These are phyloP conservation scores for Pisolithus thermaeus DNA, from an alignment of 1,284 basidiomycete species.

Conservation along the genomic window DNA sequence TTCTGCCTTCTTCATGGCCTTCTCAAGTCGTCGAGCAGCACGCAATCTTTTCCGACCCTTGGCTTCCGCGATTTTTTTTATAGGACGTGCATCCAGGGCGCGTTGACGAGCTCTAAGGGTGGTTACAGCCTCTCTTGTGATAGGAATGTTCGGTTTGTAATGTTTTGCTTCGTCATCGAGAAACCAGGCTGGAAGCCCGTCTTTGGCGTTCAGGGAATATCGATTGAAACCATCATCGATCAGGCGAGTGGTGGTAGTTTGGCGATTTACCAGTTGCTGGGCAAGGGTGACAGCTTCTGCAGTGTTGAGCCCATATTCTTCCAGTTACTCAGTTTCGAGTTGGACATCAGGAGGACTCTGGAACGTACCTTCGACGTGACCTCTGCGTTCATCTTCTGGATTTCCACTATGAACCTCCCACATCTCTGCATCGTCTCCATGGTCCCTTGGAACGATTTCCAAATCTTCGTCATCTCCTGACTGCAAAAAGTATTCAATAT, in stretches of 20 bases:
- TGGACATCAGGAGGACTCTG: slow-evolving; percentile 5
- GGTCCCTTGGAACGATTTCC: slow-evolving; percentile 26
- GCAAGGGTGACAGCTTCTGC: slow-evolving; percentile 92
- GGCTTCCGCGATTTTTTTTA: slow-evolving; percentile 99
- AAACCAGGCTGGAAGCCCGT: slow-evolving; percentile 94
- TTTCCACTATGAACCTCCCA: slow-evolving; percentile 85
- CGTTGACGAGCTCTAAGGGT: slow-evolving; percentile 88
- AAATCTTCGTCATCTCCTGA: slow-evolving; percentile 13
- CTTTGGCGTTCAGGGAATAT: slow-evolving; percentile 87
- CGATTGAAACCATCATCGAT: slow-evolving; percentile 97
- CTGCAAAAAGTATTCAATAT: slow-evolving; percentile 18
- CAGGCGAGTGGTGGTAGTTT: slow-evolving; percentile 84
- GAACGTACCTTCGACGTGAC: slow-evolving; percentile 64
- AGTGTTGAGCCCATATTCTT: slow-evolving; percentile 84
- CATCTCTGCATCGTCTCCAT: slow-evolving; percentile 57
- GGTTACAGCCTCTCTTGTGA: slow-evolving; percentile 93
- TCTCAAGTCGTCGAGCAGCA: slow-evolving; percentile 81
- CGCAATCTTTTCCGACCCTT: slow-evolving; percentile 97
- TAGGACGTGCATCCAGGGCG: slow-evolving; percentile 93
- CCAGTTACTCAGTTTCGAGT: slow-evolving; percentile 3
- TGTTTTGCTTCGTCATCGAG: slow-evolving; percentile 92
- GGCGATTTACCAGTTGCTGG: slow-evolving; percentile 87
- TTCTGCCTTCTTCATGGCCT: slow-evolving; percentile 95
- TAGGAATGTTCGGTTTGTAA: slow-evolving; percentile 92
- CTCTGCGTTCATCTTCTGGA: slow-evolving; percentile 68